Evolutionary conservation across 331 rosid species (phyloP), one percentile per base, ranked within the genome.

Genomic region (Malus hybrid): DNA sequence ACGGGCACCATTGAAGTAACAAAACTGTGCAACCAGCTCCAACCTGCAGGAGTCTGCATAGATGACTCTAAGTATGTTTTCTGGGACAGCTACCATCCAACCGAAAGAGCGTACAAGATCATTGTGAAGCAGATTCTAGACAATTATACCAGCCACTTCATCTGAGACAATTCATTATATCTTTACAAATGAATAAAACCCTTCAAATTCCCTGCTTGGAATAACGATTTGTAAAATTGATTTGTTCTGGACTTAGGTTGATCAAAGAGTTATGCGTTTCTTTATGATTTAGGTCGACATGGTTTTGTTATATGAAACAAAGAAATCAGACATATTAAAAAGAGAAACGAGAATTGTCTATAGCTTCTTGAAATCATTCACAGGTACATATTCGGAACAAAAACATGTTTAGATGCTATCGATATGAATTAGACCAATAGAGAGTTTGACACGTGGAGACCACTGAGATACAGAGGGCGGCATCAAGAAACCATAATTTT

Each of bases 91-190:
- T 24, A 24, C 24, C 24, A 90, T 84, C 96, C 96, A 5, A 85
- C 91, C 0, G 78, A 88, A 60, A 69, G 33, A 24, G 73, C 86
- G 0, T 87, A 88, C 75, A 72, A 57, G 61, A 34, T 76, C 52
- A 19, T 90, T 33, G 78, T 88, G 75, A 6, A 5, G 4, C 39
- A 78, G 56, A 24, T 88, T 13, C 16, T 88, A 57, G 28, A 61
- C 13, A 80, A 10, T 66, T 86, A 83, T 61, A 1, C 74, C 18
- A 20, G 19, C 70, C 29, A 16, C 18, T 81, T 90, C 24, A 48
- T 75, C 19, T 77, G 73, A 63, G 24, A 62, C 20, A 26, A 28
- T 11, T 62, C 66, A 6, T 14, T 62, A 28, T 28, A 39, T 39
- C 36, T 34, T 14, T 14, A 62, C 26, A 24, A 58, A 22, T 22